These are phyloP conservation scores for Colletotrichum sp. DNA, from an alignment of 2,329 filamentous ascomycete genomes.

Conservation along the genomic window DNA sequence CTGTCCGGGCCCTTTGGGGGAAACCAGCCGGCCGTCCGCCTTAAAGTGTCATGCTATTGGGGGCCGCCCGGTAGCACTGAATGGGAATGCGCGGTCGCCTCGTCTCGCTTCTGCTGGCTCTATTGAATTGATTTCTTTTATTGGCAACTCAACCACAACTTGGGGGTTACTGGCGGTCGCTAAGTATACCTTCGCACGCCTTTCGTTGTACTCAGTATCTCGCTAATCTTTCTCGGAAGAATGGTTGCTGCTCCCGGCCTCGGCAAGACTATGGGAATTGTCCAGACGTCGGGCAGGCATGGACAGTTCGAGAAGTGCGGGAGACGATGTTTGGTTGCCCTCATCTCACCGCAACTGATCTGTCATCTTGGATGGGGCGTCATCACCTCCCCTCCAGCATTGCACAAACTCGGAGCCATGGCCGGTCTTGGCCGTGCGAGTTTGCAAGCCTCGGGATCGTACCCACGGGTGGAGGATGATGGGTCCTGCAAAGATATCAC, in stretches of 20 bases:
- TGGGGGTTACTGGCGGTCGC: neutral
- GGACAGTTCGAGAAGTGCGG: neutral
- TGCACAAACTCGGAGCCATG: neutral
- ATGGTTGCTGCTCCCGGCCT: neutral
- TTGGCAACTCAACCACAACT: neutral
- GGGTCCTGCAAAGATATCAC: conserved; percentile 8
- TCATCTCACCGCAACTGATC: conserved; percentile 21
- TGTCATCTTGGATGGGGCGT: conserved; percentile 5
- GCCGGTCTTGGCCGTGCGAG: conserved; percentile 11
- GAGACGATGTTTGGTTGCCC: neutral
- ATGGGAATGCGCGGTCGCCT: neutral
- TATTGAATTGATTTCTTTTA: neutral
- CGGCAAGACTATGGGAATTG: neutral
- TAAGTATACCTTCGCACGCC: neutral
- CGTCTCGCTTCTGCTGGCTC: neutral
- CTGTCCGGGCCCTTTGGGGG: neutral
- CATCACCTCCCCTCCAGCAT: neutral
- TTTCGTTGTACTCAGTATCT: neutral
- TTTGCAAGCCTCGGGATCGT: conserved; percentile 1
- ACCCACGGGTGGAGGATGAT: conserved; percentile 5
- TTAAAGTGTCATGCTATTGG: conserved; percentile 5
- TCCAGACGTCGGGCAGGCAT: neutral
- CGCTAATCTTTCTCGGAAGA: conserved; percentile 16
- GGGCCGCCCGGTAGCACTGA: neutral
- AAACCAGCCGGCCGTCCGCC: neutral